Base-by-base conservation (phyloP, 345 rosid species). In the Citropsis articulata region DNA sequence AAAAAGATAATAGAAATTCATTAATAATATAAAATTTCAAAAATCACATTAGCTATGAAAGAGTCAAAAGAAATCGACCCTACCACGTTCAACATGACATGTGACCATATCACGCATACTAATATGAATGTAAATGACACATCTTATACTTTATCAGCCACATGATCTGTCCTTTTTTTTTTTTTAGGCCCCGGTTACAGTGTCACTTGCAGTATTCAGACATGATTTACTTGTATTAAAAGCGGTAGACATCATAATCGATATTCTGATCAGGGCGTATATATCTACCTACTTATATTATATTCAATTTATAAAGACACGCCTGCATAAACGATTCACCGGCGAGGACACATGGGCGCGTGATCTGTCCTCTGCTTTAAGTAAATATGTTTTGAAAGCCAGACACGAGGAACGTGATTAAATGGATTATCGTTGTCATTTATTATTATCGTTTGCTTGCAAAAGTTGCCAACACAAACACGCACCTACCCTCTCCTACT, bases 21-120 rank as follows among this genome's bases (percentile, higher is more conserved):
- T 42, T 42, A 42, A 42, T 42, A 12, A 42, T 42, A 12, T 42
- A 42, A 10, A 42, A 45, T 42, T 45, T 3, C 1, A 13, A 45
- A 45, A 13, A 13, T 13, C 50, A 13, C 1, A 45, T 3, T 45
- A 12, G 50, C 18, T 10, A 45, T 18, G 61, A 30, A 48, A 22
- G 53, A 24, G 65, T 82, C 77, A 65, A 71, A 60, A n/a, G 27
- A 66, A 72, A 72, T 36, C 27, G 74, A 61, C 78, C 78, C 81
- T 40, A 66, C 75, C 61, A 66, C 66, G 22, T 61, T 72, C 67
- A 66, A 59, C 82, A 42, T 22, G 28, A 50, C 85, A 71, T 75
- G 80, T 76, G 77, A 21, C 8, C 9, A 57, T 21, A 21, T 19
- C 6, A 21, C 9, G 8, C n/a, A 22, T 22, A 53, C 57, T 53